Conservation (phyloP, 305 asterid genomes). For the Fraxinus angustifolia region DNA sequence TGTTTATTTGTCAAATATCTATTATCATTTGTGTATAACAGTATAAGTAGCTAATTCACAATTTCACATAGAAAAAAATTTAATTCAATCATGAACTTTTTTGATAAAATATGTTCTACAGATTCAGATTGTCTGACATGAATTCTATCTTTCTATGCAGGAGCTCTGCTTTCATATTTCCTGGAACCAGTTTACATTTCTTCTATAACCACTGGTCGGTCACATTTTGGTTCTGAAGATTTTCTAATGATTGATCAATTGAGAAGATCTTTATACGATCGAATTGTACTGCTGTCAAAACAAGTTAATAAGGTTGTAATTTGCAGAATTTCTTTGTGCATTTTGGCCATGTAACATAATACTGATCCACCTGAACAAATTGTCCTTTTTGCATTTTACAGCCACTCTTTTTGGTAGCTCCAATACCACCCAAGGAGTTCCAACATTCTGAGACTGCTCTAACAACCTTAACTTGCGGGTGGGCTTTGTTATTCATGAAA, state of each 20-base stretch:
- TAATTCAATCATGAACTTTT: not conserved
- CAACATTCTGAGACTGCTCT: conserved; percentile 84
- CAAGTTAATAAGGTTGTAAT: conserved; percentile 61
- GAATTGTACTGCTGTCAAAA: conserved; percentile 54
- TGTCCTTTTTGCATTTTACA: conserved; percentile 26
- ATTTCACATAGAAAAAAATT: not conserved
- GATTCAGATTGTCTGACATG: conserved; percentile 1
- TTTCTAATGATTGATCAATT: conserved; percentile 31
- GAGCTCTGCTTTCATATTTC: conserved; percentile 75
- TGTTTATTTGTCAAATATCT: not conserved
- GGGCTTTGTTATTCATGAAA: conserved; percentile 18
- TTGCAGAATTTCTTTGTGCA: not conserved
- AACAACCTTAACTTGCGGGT: conserved; percentile 90
- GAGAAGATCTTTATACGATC: conserved; percentile 52
- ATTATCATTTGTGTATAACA: not conserved
- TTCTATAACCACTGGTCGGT: conserved; percentile 62
- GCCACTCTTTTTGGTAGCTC: conserved; percentile 64
- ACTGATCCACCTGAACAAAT: conserved; percentile 3
- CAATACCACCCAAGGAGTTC: conserved; percentile 71
- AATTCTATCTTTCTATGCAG: conserved; percentile 35
- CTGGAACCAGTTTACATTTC: conserved; percentile 77
- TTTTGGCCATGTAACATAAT: conserved; percentile 14
- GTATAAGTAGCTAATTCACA: not conserved
- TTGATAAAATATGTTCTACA: not conserved
- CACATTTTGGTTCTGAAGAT: conserved; percentile 38